A percentile compares a stretch with the other conserved stretches of the same genome.
phyloP scores from a whole-genome alignment of 768 basidiomycete species.

The Terana coerulea region DNA sequence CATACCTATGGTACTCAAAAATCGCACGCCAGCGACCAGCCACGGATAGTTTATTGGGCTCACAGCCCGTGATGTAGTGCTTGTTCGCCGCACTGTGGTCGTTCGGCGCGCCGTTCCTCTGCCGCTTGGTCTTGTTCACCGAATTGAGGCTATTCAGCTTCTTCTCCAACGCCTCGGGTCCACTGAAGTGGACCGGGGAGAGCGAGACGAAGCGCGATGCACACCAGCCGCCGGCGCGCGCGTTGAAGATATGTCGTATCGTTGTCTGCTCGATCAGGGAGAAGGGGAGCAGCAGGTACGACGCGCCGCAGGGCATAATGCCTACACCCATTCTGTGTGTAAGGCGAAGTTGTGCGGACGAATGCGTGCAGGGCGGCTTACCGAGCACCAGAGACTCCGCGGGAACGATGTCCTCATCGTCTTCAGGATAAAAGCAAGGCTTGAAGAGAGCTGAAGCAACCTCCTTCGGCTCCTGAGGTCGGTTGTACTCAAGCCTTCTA shows the following conservation, averaged over 20 bases:
- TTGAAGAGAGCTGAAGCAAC: no score
- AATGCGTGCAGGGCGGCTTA: no score
- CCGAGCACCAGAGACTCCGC: conserved; percentile 2
- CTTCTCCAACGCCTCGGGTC: conserved; percentile 9
- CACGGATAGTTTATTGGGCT: neutral
- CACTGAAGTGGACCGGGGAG: conserved; percentile 22
- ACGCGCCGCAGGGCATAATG: conserved; percentile 23
- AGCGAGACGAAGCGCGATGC: conserved; percentile 18
- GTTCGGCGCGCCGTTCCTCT: conserved; percentile 6
- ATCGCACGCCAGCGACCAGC: conserved; percentile 12
- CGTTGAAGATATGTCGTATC: neutral
- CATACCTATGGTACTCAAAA: conserved; percentile 26
- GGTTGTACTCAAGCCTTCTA: no score
- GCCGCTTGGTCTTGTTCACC: conserved; percentile 17
- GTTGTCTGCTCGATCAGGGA: neutral
- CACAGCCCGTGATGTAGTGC: conserved; percentile 11
- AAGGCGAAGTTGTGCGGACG: no score
- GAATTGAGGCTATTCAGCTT: conserved; percentile 14
- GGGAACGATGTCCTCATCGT: neutral
- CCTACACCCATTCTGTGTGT: no score
- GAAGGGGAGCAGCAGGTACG: conserved; percentile 19
- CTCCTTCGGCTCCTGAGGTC: no score
- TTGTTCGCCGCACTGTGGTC: conserved; percentile 24
- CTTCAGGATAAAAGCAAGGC: no score
- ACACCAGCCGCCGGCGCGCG: neutral